phyloP scores from a whole-genome alignment of 108 stramenopile species.

The Phaeodactylum tricornutum region DNA sequence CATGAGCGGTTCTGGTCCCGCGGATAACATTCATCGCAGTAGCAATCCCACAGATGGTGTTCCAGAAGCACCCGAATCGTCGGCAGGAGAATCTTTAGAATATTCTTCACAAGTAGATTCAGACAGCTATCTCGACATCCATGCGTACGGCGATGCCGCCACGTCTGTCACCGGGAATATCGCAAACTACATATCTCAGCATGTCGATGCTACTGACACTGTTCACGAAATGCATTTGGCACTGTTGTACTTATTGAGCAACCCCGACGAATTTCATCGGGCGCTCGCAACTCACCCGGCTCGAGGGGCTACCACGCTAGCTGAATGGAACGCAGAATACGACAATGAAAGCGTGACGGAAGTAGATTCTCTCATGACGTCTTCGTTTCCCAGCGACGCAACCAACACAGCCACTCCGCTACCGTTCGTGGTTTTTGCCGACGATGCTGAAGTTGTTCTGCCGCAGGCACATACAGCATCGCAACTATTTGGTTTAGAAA shows the following conservation, averaged over 20 bases:
- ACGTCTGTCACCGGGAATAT: slow-evolving; percentile 19
- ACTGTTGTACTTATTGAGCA: slow-evolving; percentile 53
- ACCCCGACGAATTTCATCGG: slow-evolving; percentile 70
- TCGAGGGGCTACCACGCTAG: slow-evolving; percentile 27
- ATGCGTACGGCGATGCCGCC: background rate
- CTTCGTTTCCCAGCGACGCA: slow-evolving; percentile 13
- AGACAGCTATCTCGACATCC: slow-evolving; percentile 8
- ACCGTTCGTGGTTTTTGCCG: slow-evolving; percentile 73
- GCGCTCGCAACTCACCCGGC: slow-evolving; percentile 39
- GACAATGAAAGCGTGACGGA: slow-evolving; percentile 28
- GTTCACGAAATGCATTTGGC: slow-evolving; percentile 67
- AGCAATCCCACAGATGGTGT: too few species aligned
- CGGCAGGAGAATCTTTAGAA: slow-evolving; percentile 8
- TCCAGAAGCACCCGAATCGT: background rate
- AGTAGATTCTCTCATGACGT: slow-evolving; percentile 4
- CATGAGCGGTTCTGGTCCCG: too few species aligned
- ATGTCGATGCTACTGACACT: slow-evolving; percentile 53
- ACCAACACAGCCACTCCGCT: slow-evolving; percentile 36
- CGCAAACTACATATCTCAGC: background rate
- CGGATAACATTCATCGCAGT: too few species aligned
- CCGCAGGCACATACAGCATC: slow-evolving; percentile 78
- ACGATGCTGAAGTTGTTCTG: slow-evolving; percentile 79
- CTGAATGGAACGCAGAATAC: slow-evolving; percentile 61
- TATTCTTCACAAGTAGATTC: slow-evolving; percentile 7
- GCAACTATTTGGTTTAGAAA: slow-evolving; percentile 82